Base-by-base conservation (phyloP, 192 early-diverging fungal species). In the Chytriomyces sp. region DNA sequence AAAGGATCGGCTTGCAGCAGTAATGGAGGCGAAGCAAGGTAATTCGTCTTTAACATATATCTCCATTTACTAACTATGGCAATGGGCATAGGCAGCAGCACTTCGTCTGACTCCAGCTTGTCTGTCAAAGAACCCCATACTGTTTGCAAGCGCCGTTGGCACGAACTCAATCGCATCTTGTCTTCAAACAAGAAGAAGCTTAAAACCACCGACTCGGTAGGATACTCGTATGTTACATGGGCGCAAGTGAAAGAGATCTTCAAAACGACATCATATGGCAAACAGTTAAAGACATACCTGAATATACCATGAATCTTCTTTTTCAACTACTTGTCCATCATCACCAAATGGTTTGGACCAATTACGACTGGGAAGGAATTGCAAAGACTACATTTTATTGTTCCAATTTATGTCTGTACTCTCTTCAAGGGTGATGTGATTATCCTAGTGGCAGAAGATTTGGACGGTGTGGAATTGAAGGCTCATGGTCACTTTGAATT, bases 361-460 rank as follows among this genome's bases (percentile, higher is more conserved):
- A 0, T 1, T 36, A 61, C 30, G 1, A 3, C 0, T 14, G 32
- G 32, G 28, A 34, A 37, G 22, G 34, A 36, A 49, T 49, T 36
- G 1, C 25, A 61, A 70, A 2, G 59, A 2, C 25, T 61, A 36
- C 59, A 61, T 61, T 67, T 72, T 10, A 72, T 72, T 54, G 59
- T 61, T 33, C 70, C 70, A 36, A 65, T 70, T 70, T 67, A 30
- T 66, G 68, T 70, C 38, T 68, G 68, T 49, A 31, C 26, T 63
- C 60, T 70, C 7, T 70, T 70, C 40, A 41, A 70, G 12, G 68
- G 68, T 60, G 68, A 70, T 63, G 68, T 70, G 12, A 36, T 5
- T 26, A 70, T 70, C 17, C 8, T 70, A 19, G 31, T 41, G 12
- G 68, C 5, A 39, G 56, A 70, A 49, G 69, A 71, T 71, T 4